Base-by-base conservation (phyloP, 192 early-diverging fungal species). In the Spinellus fusiger region DNA sequence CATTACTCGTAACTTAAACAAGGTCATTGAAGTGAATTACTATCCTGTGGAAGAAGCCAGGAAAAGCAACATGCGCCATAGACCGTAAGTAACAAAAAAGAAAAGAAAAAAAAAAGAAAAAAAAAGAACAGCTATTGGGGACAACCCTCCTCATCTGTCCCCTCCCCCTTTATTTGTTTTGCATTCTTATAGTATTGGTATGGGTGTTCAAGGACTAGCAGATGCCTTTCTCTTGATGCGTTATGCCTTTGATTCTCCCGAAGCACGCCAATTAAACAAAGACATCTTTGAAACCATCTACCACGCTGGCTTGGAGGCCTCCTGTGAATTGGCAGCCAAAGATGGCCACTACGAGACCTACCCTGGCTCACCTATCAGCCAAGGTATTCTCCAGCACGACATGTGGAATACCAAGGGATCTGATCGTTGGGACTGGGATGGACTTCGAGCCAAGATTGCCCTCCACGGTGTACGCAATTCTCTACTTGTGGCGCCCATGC, bases 21-120 rank as follows among this genome's bases (percentile, higher is more conserved):
- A 90, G 78, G 91, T 98, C 69, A 98, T 98, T 65, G 93, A 98
- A 65, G 80, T 92, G 68, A 98, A 98, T 84, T 94, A 85, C 66
- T 98, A 98, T 75, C 95, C 95, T 2, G 91, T 98, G 31, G 77
- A 76, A 16, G 90, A 94, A 76, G 91, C 93, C 10, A 77, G 83
- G 33, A 77, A 71, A 37, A 93, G 90, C 66, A 98, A 98, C 82
- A 82, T 92, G 84, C 90, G 91, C 49, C 92, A 98, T 76, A 83
- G 95, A 26, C 95, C 95, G 40, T 44, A 44, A n/a, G 40, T 44
- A n/a, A n/a, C 13, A 5, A 12, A 2, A 6, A n/a, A 44, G 3
- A n/a, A n/a, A n/a, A n/a, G 40, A 2, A 12, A 18, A 12, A n/a
- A n/a, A n/a, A 12, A 44, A 18, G 15, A 44, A 12, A 6, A 44